These are phyloP conservation scores for Galerina sulciceps DNA, from an alignment of 768 basidiomycete genomes.

Conservation along the genomic window DNA sequence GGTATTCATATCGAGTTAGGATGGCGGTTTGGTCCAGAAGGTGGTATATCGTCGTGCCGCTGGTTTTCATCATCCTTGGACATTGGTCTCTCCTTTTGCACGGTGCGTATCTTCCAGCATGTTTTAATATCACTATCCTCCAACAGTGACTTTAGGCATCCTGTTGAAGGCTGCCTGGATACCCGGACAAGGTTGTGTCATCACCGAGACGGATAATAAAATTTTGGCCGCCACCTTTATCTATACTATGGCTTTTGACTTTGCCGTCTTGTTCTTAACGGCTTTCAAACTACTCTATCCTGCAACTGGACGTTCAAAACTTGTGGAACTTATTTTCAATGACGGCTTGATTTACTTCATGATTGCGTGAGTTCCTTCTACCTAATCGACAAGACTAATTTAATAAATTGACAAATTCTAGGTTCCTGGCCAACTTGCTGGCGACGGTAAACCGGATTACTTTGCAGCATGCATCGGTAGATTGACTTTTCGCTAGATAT, in stretches of 20 bases:
- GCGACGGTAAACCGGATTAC: constrained; percentile 54
- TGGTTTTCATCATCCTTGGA: constrained; percentile 61
- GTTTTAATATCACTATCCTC: not conserved
- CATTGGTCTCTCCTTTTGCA: constrained; percentile 77
- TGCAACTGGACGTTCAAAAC: constrained; percentile 49
- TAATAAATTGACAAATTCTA: constrained; percentile 23
- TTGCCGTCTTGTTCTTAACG: constrained; percentile 63
- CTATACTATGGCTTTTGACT: constrained; percentile 76
- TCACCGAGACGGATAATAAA: constrained; percentile 59
- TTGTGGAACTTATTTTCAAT: constrained; percentile 69
- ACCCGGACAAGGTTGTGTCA: constrained; percentile 53
- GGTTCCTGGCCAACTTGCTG: constrained; percentile 69
- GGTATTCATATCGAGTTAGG: constrained; percentile 32
- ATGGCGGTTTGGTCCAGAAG: constrained; percentile 74
- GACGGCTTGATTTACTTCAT: constrained; percentile 76
- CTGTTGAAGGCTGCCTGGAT: constrained; percentile 64
- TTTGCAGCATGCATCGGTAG: not conserved
- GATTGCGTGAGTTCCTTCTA: constrained; percentile 58
- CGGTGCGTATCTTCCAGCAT: constrained; percentile 40
- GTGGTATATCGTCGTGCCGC: constrained; percentile 52
- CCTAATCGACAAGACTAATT: not conserved
- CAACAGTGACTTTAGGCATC: constrained; percentile 42
- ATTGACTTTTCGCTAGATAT: constrained; percentile 35
- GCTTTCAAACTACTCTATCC: constrained; percentile 61
- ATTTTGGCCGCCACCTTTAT: constrained; percentile 71